Evolutionary conservation across 2,329 filamentous ascomycete genomes (phyloP).

Genomic region (Grosmannia serpens): DNA sequence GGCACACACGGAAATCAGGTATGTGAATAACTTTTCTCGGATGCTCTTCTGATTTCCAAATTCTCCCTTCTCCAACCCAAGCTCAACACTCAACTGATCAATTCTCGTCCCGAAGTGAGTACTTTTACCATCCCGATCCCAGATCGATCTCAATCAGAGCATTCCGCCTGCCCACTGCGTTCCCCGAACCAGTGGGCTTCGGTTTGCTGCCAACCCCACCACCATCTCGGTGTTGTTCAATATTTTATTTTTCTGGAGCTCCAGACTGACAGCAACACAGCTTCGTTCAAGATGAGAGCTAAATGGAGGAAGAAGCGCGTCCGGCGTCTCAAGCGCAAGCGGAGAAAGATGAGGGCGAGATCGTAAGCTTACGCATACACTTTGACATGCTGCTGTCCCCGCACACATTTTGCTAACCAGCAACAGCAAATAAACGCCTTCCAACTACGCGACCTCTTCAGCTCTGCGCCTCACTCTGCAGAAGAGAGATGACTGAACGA

Average conservation of each 20-base stretch:
- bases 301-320: slow-evolving; percentile 99
- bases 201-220: background rate
- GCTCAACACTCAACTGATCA: slow-evolving; percentile 29
- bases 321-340: slow-evolving; percentile 98
- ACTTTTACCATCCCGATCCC: background rate
- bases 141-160: background rate
- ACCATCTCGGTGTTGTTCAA: background rate
- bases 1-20: slow-evolving; percentile 10
- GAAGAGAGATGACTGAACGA: background rate
- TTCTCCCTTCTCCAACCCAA: slow-evolving; percentile 12
- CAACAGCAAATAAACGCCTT: slow-evolving; percentile 6
- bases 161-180: background rate
- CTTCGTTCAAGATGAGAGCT: slow-evolving; percentile 63
- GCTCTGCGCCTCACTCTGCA: slow-evolving; percentile 4
- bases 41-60: slow-evolving; percentile 4
- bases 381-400: background rate
- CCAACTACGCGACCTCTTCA: slow-evolving; percentile 3
- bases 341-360: slow-evolving; percentile 98
- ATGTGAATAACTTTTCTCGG: slow-evolving; percentile 5
- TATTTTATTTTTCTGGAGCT: background rate
- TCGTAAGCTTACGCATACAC: slow-evolving; percentile 55
- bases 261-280: slow-evolving; percentile 10
- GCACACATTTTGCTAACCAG: background rate
- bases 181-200: background rate
- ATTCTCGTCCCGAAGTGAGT: slow-evolving; percentile 29